Conservation (phyloP, 2,329 filamentous ascomycete genomes). For the Pseudogymnoascus sp. region DNA sequence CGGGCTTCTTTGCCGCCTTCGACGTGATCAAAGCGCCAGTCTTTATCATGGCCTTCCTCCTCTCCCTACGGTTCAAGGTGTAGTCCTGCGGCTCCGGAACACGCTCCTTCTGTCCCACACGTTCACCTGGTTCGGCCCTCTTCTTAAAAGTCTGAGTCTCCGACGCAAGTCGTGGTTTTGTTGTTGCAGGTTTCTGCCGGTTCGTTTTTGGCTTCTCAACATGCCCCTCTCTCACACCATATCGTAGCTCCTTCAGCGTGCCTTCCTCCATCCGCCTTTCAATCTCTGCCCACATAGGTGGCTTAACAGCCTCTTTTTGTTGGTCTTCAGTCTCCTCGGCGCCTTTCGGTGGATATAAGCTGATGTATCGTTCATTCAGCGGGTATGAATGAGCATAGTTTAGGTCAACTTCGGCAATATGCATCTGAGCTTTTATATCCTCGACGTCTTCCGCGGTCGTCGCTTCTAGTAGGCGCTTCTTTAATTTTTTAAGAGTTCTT, state of each 20-base stretch:
- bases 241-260: constrained; percentile 23
- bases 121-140: not conserved
- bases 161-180: constrained; percentile 9
- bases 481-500: constrained; percentile 56
- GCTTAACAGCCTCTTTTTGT: constrained; percentile 25
- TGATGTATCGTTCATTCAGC: constrained; percentile 61
- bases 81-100: constrained; percentile 11
- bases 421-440: constrained; percentile 48
- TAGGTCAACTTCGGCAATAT: constrained; percentile 63
- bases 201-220: constrained; percentile 20
- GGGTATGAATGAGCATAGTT: constrained; percentile 69
- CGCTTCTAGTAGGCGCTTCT: constrained; percentile 45
- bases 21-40: constrained; percentile 1
- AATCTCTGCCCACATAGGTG: constrained; percentile 59
- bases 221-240: constrained; percentile 22
- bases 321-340: constrained; percentile 26
- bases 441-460: constrained; percentile 44
- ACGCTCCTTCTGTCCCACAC: constrained; percentile 13
- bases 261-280: constrained; percentile 56
- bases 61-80: constrained; percentile 19
- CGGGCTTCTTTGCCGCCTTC: constrained; percentile 22
- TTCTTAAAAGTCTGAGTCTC: constrained; percentile 1
- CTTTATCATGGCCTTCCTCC: constrained; percentile 29
- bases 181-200: not conserved
- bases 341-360: constrained; percentile 44